phyloP scores from a whole-genome alignment of 2,329 filamentous ascomycete species.

The Blastomyces silverae region DNA sequence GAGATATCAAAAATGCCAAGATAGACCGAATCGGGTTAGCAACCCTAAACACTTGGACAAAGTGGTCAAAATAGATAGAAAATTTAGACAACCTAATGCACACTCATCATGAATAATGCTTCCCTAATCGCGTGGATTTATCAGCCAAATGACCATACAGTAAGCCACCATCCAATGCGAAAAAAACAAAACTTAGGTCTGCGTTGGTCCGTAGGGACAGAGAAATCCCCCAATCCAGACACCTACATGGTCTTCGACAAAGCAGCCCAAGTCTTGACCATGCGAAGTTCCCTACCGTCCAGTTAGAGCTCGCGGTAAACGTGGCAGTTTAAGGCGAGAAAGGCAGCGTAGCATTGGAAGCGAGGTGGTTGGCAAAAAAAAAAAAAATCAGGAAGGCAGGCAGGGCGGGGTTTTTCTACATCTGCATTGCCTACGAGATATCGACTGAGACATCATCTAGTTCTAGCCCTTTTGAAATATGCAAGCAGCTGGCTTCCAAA shows the following conservation, averaged over 20 bases:
- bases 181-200: neutral
- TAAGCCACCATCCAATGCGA: neutral
- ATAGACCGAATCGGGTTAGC: neutral
- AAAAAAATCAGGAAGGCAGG: neutral
- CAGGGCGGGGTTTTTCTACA: neutral
- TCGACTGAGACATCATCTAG: neutral
- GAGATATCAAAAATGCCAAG: constrained; percentile 1
- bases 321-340: neutral
- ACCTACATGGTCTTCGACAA: neutral
- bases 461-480: neutral
- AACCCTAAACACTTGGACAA: neutral
- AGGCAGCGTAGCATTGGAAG: neutral
- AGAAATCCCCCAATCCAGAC: neutral
- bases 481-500: neutral
- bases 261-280: neutral
- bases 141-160: neutral
- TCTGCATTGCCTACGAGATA: neutral
- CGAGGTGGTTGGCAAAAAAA: neutral
- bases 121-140: no score
- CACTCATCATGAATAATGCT: no score
- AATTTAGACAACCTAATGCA: no score
- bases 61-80: no score
- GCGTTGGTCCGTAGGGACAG: neutral
- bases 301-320: neutral
- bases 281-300: neutral